Evolutionary conservation across 2,329 filamentous ascomycete genomes (phyloP), one percentile per base, ranked within the genome.

Genomic region (Hawksworthiomyces lignivorus): DNA sequence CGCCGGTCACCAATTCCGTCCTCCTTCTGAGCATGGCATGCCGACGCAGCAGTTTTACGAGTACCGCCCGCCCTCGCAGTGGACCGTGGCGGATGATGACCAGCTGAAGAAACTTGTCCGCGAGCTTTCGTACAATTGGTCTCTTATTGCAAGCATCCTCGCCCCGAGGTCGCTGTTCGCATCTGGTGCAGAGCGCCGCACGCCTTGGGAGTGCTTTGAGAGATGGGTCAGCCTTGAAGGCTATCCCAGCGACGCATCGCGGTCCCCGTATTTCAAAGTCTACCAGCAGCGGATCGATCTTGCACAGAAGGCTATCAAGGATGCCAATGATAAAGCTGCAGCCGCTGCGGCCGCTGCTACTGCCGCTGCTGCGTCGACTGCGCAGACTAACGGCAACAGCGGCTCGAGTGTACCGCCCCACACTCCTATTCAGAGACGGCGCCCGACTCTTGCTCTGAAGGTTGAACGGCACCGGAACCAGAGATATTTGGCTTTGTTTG

Each of bases 201-300:
- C 90, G 3, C 88, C 90, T 0, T 98, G 92, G 92, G 92, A 98
- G 64, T 98, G 92, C 58, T 98, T 98, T 54, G 92, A 98, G 62
- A 78, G 92, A 32, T 98, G 90, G 90, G 84, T 96, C 41, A 82
- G 85, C 52, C 68, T 97, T 11, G 92, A 97, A 63, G 88, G 89
- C 1, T 69, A 96, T 28, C 90, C 92, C 5, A 78, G 83, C 10
- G 92, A 98, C 50, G 94, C 97, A 83, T 82, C 84, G 15, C 95
- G 95, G 65, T 95, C 87, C 1, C 84, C 89, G 33, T 98, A 97
- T 59, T 98, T 97, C 71, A 87, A 88, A 55, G 64, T 75, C 2
- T 82, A 81, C 56, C 78, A 76, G 49, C 65, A 63, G 9, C 65
- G 79, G 21, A 79, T 82, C 21, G 75, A 81, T 42, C 62, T 68